phyloP scores from a whole-genome alignment of 2,329 filamentous ascomycete genomes.

The Talaromyces atroroseus region DNA sequence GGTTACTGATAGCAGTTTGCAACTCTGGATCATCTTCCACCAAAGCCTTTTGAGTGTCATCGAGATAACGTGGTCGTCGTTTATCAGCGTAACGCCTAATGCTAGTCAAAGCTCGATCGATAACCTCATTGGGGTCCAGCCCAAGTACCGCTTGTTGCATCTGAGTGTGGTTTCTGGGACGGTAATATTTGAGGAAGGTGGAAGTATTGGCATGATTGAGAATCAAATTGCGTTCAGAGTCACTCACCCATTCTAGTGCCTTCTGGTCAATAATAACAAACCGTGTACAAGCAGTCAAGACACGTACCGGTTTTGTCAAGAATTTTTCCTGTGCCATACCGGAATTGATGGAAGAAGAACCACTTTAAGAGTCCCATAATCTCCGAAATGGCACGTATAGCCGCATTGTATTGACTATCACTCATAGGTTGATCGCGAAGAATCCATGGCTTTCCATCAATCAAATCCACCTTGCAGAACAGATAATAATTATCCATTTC shows the following conservation, averaged over 20 bases:
- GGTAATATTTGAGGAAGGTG: constrained; percentile 24
- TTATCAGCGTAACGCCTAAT: constrained; percentile 17
- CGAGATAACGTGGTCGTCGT: constrained; percentile 18
- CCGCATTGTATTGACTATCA: constrained; percentile 9
- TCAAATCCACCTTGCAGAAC: constrained; percentile 18
- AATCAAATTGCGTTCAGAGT: constrained; percentile 20
- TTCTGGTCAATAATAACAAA: background rate
- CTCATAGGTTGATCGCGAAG: constrained; percentile 16
- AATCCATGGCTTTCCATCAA: constrained; percentile 16
- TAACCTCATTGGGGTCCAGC: constrained; percentile 17
- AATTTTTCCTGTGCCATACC: constrained; percentile 18
- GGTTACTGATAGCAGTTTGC: constrained; percentile 12
- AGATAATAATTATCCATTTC: constrained; percentile 22
- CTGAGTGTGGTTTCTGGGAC: constrained; percentile 13
- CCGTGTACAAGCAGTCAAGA: constrained; percentile 4
- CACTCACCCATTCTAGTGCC: constrained; percentile 18
- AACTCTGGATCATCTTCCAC: constrained; percentile 18
- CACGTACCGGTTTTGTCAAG: constrained; percentile 20
- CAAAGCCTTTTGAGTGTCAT: constrained; percentile 12
- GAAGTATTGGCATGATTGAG: constrained; percentile 18
- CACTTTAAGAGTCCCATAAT: constrained; percentile 19
- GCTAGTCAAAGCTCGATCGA: constrained; percentile 12
- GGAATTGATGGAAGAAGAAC: constrained; percentile 21
- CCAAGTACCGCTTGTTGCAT: constrained; percentile 19
- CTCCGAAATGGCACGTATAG: constrained; percentile 17